These are phyloP conservation scores for Boletus insuetus DNA, from an alignment of 768 basidiomycete genomes.

Conservation along the genomic window DNA sequence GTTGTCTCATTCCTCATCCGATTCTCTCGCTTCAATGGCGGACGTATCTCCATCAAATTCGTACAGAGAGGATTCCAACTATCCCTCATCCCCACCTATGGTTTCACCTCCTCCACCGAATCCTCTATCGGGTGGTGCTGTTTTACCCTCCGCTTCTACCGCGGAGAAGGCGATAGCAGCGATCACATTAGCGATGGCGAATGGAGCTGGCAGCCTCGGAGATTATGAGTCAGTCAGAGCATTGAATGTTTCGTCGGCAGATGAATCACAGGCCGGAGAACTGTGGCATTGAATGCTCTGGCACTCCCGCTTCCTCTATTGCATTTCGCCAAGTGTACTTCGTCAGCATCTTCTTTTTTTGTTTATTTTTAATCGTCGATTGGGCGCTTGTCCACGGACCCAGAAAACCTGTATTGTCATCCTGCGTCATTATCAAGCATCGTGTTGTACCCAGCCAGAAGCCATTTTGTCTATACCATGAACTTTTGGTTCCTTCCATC, in stretches of 20 bases:
- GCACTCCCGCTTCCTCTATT: background rate
- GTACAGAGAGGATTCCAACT: background rate
- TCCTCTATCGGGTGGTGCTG: slow-evolving; percentile 1
- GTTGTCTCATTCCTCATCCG: slow-evolving; percentile 18
- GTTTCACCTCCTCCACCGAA: slow-evolving; percentile 13
- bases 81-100: slow-evolving; percentile 10
- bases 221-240: slow-evolving; percentile 52
- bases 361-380: slow-evolving; percentile 28
- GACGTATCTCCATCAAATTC: slow-evolving; percentile 7
- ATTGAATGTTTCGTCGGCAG: slow-evolving; percentile 32
- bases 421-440: slow-evolving; percentile 28
- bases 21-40: slow-evolving; percentile 10
- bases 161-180: slow-evolving; percentile 62
- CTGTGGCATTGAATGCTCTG: slow-evolving; percentile 47
- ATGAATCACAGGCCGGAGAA: slow-evolving; percentile 53
- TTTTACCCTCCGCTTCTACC: slow-evolving; percentile 37
- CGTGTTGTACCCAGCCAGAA: slow-evolving; percentile 23
- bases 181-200: slow-evolving; percentile 58
- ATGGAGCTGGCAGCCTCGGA: slow-evolving; percentile 56
- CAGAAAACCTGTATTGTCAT: slow-evolving; percentile 15
- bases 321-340: slow-evolving; percentile 5
- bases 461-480: slow-evolving; percentile 24
- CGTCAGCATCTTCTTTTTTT: slow-evolving; percentile 10
- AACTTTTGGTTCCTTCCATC: slow-evolving; percentile 5
- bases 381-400: slow-evolving; percentile 18